A percentile compares a stretch with the other conserved stretches of the same genome.
phyloP scores from a whole-genome alignment of 164 flowering plant genomes.

The Umbellularia californica region DNA sequence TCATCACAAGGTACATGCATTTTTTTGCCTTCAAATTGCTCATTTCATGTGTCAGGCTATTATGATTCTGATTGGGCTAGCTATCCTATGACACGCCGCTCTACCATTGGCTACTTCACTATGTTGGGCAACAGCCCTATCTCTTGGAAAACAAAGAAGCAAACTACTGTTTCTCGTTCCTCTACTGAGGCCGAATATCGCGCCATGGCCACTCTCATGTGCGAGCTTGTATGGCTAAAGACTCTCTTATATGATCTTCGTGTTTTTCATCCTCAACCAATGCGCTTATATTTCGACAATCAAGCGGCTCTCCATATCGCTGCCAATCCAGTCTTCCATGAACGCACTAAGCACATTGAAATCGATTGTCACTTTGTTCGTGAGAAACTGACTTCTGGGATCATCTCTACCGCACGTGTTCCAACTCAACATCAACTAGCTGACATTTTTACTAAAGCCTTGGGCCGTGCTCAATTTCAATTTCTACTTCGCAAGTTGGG shows the following conservation, averaged over 20 bases:
- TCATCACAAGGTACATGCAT: not conserved
- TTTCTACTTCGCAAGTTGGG: too few species aligned
- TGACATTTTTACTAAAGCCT: not conserved
- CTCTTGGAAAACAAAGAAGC: too few species aligned
- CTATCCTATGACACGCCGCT: not conserved
- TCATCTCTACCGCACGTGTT: not conserved
- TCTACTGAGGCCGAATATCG: too few species aligned
- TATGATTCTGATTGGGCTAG: not conserved
- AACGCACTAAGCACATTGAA: too few species aligned
- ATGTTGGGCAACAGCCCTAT: too few species aligned
- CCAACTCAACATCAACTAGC: not conserved
- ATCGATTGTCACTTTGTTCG: too few species aligned
- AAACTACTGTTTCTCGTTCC: too few species aligned
- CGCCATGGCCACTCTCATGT: too few species aligned
- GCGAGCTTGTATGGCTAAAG: too few species aligned
- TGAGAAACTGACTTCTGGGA: not conserved
- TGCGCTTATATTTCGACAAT: not conserved
- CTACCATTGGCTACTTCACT: not conserved
- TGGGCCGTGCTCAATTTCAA: too few species aligned
- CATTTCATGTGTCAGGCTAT: not conserved
- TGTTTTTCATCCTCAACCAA: not conserved
- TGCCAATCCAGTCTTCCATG: too few species aligned
- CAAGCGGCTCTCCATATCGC: not conserved
- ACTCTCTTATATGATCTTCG: not conserved
- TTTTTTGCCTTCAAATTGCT: not conserved